phyloP scores from a whole-genome alignment of 2,329 filamentous ascomycete genomes.

The Cladophialophora psammophila region DNA sequence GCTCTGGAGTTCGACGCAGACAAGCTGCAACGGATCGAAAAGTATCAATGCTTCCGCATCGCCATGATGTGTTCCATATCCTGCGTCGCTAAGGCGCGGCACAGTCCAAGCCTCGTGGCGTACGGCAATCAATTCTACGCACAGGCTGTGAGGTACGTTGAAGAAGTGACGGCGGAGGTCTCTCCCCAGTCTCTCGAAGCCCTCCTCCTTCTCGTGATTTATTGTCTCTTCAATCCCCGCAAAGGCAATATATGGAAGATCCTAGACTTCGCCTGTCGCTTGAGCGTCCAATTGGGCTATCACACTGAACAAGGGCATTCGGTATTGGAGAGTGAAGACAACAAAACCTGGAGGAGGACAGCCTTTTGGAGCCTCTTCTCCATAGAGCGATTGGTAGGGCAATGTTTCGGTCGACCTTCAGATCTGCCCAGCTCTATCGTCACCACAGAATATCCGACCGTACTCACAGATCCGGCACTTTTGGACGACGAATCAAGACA shows the following conservation, averaged over 20 bases:
- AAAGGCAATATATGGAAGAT: conserved; percentile 24
- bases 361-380: conserved; percentile 22
- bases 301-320: conserved; percentile 18
- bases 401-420: conserved; percentile 21
- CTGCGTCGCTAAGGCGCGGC: conserved; percentile 11
- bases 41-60: conserved; percentile 21
- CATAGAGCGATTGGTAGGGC: conserved; percentile 19
- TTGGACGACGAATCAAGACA: conserved; percentile 11
- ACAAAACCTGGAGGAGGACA: conserved; percentile 11
- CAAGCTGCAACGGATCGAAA: conserved; percentile 9
- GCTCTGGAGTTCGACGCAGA: conserved; percentile 15
- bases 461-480: conserved; percentile 4
- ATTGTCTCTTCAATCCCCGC: conserved; percentile 20
- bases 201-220: conserved; percentile 17
- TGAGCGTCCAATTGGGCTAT: conserved; percentile 14
- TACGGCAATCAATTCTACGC: conserved; percentile 18
- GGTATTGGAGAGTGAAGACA: conserved; percentile 8
- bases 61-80: conserved; percentile 17
- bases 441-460: conserved; percentile 18
- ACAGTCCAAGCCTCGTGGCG: conserved; percentile 15
- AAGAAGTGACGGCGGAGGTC: conserved; percentile 19
- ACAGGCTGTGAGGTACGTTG: conserved; percentile 16
- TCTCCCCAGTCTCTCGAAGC: conserved; percentile 18
- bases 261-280: conserved; percentile 18
- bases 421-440: conserved; percentile 18